These are phyloP conservation scores for Colletotrichum spinosum DNA, from an alignment of 2,329 filamentous ascomycete genomes.

Conservation along the genomic window DNA sequence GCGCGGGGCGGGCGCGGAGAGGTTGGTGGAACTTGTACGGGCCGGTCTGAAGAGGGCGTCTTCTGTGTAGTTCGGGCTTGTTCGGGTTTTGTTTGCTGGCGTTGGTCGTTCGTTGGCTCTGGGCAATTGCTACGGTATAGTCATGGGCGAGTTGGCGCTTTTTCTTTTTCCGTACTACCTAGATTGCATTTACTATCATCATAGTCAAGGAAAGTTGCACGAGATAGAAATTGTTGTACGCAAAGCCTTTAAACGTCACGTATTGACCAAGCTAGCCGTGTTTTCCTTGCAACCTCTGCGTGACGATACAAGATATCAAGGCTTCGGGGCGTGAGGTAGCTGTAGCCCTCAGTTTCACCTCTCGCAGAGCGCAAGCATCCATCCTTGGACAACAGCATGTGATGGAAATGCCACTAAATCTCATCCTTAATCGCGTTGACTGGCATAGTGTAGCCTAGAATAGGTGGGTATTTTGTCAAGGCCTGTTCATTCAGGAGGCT, in stretches of 20 bases:
- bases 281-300: not conserved
- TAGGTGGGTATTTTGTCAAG: too few relatives aligned
- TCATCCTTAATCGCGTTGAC: too few relatives aligned
- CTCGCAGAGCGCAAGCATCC: not conserved
- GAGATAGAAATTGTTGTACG: not conserved
- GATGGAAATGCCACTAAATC: too few relatives aligned
- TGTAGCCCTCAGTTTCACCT: not conserved
- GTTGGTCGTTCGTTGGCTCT: not conserved
- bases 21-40: not conserved
- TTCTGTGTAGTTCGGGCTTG: not conserved
- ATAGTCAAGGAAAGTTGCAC: not conserved
- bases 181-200: not conserved
- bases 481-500: too few relatives aligned
- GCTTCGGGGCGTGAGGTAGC: not conserved
- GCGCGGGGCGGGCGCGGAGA: slow-evolving; percentile 61
- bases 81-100: not conserved
- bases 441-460: too few relatives aligned
- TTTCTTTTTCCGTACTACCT: not conserved
- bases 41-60: not conserved
- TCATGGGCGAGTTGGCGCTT: not conserved
- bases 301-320: not conserved
- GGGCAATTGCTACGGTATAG: not conserved
- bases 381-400: not conserved
- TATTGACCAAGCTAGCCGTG: not conserved
- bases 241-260: too few relatives aligned